These are phyloP conservation scores for Huiozyma sinensis DNA, from an alignment of 805 yeast genomes.

Conservation along the genomic window DNA sequence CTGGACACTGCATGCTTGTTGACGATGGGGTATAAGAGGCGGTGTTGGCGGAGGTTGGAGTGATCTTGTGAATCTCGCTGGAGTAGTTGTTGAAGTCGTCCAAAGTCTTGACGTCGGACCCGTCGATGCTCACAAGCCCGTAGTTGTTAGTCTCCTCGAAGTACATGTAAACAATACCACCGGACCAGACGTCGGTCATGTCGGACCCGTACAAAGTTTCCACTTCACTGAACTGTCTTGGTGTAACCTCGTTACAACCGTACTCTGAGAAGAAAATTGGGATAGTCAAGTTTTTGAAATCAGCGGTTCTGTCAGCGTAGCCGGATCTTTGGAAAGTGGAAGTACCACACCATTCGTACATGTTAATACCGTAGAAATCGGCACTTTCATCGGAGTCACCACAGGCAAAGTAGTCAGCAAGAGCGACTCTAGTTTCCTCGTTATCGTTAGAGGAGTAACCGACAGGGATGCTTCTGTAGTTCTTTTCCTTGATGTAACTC, in stretches of 20 bases:
- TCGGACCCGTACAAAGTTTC: constrained; percentile 49
- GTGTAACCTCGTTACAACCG: constrained; percentile 61
- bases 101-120: constrained; percentile 42
- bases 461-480: constrained; percentile 63
- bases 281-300: constrained; percentile 53
- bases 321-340: constrained; percentile 53
- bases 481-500: constrained; percentile 47
- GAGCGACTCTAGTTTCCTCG: constrained; percentile 46
- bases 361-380: constrained; percentile 80
- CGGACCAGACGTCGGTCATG: constrained; percentile 82
- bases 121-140: constrained; percentile 54
- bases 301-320: constrained; percentile 51
- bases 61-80: constrained; percentile 41
- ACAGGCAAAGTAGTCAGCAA: constrained; percentile 71
- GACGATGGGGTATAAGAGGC: constrained; percentile 32
- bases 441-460: constrained; percentile 82
- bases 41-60: constrained; percentile 41
- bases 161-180: constrained; percentile 84
- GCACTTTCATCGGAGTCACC: constrained; percentile 55
- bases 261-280: constrained; percentile 77
- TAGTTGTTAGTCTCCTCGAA: constrained; percentile 66
- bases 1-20: constrained; percentile 51
- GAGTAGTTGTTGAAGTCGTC: constrained; percentile 55
- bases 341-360: constrained; percentile 82
- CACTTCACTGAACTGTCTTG: constrained; percentile 68